Evolutionary conservation across 2,329 filamentous ascomycete species (phyloP).

Genomic region (Emericellopsis atlantica): DNA sequence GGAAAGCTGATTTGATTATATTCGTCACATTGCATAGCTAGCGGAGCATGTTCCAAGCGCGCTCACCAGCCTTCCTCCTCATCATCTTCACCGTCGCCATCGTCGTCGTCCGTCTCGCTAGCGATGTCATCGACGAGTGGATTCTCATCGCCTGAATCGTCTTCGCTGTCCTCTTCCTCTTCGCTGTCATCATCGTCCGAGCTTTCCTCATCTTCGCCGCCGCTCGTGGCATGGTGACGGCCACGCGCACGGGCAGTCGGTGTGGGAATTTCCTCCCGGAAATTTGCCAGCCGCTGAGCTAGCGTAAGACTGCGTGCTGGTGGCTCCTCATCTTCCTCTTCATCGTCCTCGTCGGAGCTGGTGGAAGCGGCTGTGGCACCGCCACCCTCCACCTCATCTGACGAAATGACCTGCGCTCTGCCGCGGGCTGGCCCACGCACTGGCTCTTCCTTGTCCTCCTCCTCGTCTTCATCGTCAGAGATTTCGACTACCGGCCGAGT

Average conservation of each 20-base stretch:
- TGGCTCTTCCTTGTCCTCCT: background rate
- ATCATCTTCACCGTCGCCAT: background rate
- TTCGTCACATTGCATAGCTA: background rate
- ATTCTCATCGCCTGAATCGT: background rate
- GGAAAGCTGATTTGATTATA: background rate
- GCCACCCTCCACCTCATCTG: background rate
- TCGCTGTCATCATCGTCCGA: background rate
- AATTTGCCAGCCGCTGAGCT: background rate
- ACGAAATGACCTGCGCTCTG: background rate
- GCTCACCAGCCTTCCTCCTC: conserved; percentile 1
- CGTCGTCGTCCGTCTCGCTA: background rate
- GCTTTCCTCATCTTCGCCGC: background rate
- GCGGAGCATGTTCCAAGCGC: background rate
- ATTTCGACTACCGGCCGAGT: background rate
- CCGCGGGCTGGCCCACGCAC: background rate
- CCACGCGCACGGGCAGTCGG: background rate
- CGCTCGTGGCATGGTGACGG: background rate
- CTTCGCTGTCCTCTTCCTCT: background rate
- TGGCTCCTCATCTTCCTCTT: background rate
- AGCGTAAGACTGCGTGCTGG: background rate
- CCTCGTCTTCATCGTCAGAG: conserved; percentile 2
- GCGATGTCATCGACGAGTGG: conserved; percentile 1
- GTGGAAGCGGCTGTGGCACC: background rate
- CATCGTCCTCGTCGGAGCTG: background rate
- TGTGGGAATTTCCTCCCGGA: background rate